Base-by-base conservation (phyloP, 2,329 filamentous ascomycete species). In the Blastomyces gilchristii region DNA sequence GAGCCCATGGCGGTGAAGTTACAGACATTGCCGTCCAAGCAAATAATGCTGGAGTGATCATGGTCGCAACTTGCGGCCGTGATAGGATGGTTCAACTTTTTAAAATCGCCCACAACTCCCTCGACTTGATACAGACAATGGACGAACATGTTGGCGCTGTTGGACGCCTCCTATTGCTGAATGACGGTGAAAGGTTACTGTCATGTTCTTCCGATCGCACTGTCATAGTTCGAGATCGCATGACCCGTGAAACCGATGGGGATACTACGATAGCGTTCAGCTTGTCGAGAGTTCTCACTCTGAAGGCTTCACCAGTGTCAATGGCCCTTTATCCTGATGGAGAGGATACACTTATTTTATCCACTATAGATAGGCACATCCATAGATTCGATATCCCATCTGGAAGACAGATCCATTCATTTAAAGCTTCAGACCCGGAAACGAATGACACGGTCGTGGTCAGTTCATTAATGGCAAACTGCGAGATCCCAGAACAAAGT, bases 81-180 rank as follows among this genome's bases (percentile, higher is more conserved):
- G 94, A 99, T 75, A 87, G 94, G 60, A 96, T 89, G n/a, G 85
- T 93, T 0, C 94, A 99, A 73, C 78, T 99, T n/a, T 97, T 97
- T 72, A 81, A 84, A 65, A 80, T 81, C 31, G 76, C 77, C 1
- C 79, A 76, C 14, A 82, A 85, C 2, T 76, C 76, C 2, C 88
- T 95, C 74, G 84, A 89, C 63, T 83, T 97, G 63, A 84, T 96
- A 60, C 94, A 99, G 74, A 99, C 94, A 0, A 83, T 97, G 71
- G 86, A 90, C 63, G 93, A 99, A 68, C 96, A 97, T 74, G 86
- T 91, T 39, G 90, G 91, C 28, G 89, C 90, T 66, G 92, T 99
- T 22, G 87, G 83, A 62, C 86, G 87, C 37, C 77, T 97, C 37
- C 81, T 92, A 9, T 91, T 95, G 63, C 84, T 88, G 2, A 83